Evolutionary conservation across 257 asterid genomes (phyloP), one percentile per base, ranked within the genome.

Genomic region (Parsonsia alboflavescens): DNA sequence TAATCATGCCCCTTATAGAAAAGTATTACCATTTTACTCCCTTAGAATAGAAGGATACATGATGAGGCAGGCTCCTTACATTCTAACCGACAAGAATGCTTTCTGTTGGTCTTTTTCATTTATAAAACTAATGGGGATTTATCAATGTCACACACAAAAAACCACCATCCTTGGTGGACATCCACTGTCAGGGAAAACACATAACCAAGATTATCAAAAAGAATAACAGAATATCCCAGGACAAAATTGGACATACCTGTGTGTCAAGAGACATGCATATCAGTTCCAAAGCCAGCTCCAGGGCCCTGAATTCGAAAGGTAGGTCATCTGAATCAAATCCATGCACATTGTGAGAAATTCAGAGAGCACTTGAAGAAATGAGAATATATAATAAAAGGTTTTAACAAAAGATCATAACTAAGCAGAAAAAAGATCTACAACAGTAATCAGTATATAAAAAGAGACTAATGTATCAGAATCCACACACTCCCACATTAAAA

Each of bases 281-380:
- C 73, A 90, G 85, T 80, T 95, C 99, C 88, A 95, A 81, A 78
- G 97, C 98, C 77, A 95, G 91, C 88, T 95, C 99, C 89, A 95
- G 85, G 17, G 99, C 98, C 80, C 86, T 88, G 85, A 95, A 92
- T 86, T 95, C 99, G 61, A 95, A 95, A 78, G 99, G 99, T 57
- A 95, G 88, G 82, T 91, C 90, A 80, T 95, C 99, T 95, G 88
- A 80, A 88, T 58, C 84, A 87, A 82, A 80, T 22, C 71, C 79
- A 58, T 62, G 79, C 76, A 58, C 26, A 72, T n/a, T 45, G 72
- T 83, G 74, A 83, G 84, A 17, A 36, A 74, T 26, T 33, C 48
- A 8, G 46, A 22, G 22, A 44, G 42, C 49, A 28, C 76, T 74
- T 45, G 49, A 46, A 49, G 36, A 76, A 58, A 17, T 30, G 46